A percentile compares a stretch with the other conserved stretches of the same genome.
Conservation (phyloP, 306 rosid genomes). For the Dalbergia cultrata region DNA sequence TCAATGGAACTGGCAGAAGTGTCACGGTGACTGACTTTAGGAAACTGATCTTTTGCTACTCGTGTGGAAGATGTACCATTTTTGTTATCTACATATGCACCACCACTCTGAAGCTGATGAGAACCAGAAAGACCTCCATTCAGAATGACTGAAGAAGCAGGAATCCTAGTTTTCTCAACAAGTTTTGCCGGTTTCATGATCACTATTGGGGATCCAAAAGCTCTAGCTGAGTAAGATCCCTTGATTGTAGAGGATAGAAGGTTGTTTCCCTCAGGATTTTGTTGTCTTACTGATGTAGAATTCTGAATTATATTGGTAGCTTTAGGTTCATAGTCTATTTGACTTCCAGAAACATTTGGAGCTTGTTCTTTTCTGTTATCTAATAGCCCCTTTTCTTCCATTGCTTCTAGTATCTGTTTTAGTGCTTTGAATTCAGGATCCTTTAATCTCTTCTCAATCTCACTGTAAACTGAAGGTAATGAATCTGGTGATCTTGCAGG, state of each 20-base stretch:
- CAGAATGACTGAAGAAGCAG: conserved; percentile 68
- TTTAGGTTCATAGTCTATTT: conserved; percentile 59
- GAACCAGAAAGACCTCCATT: conserved; percentile 55
- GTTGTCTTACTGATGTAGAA: conserved; percentile 57
- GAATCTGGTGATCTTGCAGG: conserved; percentile 60
- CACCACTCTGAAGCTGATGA: conserved; percentile 53
- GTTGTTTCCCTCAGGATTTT: conserved; percentile 53
- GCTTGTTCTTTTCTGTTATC: conserved; percentile 67
- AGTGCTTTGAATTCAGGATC: conserved; percentile 86
- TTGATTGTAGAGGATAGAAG: conserved; percentile 51
- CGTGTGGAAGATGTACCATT: conserved; percentile 53
- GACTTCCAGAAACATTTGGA: conserved; percentile 57
- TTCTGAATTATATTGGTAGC: conserved; percentile 52
- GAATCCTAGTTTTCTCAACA: conserved; percentile 64
- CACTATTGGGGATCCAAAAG: conserved; percentile 81
- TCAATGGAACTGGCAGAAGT: conserved; percentile 60
- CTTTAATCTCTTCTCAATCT: conserved; percentile 83
- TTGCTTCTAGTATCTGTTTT: conserved; percentile 87
- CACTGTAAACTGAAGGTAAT: conserved; percentile 75
- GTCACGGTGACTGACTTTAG: conserved; percentile 55
- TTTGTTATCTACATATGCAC: conserved; percentile 51
- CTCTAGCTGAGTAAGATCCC: conserved; percentile 55
- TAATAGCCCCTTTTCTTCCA: conserved; percentile 77
- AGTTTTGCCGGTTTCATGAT: conserved; percentile 89
- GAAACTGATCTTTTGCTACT: conserved; percentile 57